These are phyloP conservation scores for Leishmania martiniquensis DNA, from an alignment of 208 protist genomes.

Conservation along the genomic window DNA sequence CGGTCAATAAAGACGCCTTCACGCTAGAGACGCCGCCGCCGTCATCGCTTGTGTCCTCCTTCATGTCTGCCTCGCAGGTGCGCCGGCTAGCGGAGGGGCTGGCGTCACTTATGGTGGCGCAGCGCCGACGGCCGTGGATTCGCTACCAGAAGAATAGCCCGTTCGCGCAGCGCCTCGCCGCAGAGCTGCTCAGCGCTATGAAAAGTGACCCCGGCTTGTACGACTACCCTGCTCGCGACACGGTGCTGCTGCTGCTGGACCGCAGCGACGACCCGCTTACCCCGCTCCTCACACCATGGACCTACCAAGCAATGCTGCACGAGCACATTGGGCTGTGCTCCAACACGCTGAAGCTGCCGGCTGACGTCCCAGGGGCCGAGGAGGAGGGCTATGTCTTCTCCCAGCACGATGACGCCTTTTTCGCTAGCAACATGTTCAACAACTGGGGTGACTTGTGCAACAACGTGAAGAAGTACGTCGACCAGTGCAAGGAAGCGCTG, in stretches of 20 bases:
- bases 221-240: constrained; percentile 78
- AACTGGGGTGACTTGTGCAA: constrained; percentile 98
- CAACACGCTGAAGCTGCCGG: constrained; percentile 85
- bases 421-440: constrained; percentile 93
- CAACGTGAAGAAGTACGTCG: constrained; percentile 94
- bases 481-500: constrained; percentile 90
- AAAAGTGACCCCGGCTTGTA: constrained; percentile 86
- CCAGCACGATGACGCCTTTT: constrained; percentile 95
- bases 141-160: constrained; percentile 72
- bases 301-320: constrained; percentile 99
- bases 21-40: constrained; percentile 53
- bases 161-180: constrained; percentile 69
- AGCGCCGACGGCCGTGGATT: constrained; percentile 65
- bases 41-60: constrained; percentile 43
- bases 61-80: constrained; percentile 35
- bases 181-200: constrained; percentile 72
- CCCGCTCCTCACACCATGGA: constrained; percentile 98
- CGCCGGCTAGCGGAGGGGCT: constrained; percentile 72
- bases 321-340: constrained; percentile 96
- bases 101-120: constrained; percentile 76
- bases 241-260: constrained; percentile 81
- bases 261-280: constrained; percentile 95
- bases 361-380: constrained; percentile 40
- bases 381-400: constrained; percentile 86
- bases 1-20: constrained; percentile 91